Base-by-base conservation (phyloP, 2,329 filamentous ascomycete species). In the Fusarium pseudonygamai region DNA sequence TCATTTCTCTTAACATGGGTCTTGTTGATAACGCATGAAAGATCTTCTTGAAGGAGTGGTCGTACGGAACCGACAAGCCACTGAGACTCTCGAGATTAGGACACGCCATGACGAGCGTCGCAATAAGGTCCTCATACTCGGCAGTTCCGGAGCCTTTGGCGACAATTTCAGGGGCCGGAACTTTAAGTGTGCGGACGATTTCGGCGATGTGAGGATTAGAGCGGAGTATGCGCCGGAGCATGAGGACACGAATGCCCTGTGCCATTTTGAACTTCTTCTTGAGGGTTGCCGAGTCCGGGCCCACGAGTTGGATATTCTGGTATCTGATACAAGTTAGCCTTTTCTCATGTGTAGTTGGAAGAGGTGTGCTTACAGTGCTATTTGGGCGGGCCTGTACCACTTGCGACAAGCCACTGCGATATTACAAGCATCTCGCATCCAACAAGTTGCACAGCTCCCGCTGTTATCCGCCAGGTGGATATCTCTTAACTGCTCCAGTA, bases 21-120 rank as follows among this genome's bases (percentile, higher is more conserved):
- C 90, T 83, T 1, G 89, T 90, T 12, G 89, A 88, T 24, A 92
- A 78, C 0, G 90, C 89, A 67, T 92, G 87, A 64, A 89, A 86
- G 15, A 90, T 82, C 52, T 86, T 85, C 77, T 84, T 87, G 74
- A 88, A 90, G 4, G 85, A 83, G 79, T 90, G 87, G 61, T 87
- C 83, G 76, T 91, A 90, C 7, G 81, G 79, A 6, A 86, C 84
- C 61, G 88, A 84, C 43, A 88, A 87, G 1, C 90, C 89, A 16
- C 85, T 81, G 12, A 92, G 81, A 56, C 85, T 84, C 80, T 92
- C 90, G 16, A 92, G 82, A 71, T 92, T 91, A 6, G 90, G 90
- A 64, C 90, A 92, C 0, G 88, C 87, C 89, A 91, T 90, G 64
- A 92, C 83, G 30, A 92, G 80, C 10, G 90, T 87, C 1, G 90